A percentile compares a stretch with the other conserved stretches of the same genome.
Conservation (phyloP, 2,329 filamentous ascomycete species). For the Fusarium kyushuense region DNA sequence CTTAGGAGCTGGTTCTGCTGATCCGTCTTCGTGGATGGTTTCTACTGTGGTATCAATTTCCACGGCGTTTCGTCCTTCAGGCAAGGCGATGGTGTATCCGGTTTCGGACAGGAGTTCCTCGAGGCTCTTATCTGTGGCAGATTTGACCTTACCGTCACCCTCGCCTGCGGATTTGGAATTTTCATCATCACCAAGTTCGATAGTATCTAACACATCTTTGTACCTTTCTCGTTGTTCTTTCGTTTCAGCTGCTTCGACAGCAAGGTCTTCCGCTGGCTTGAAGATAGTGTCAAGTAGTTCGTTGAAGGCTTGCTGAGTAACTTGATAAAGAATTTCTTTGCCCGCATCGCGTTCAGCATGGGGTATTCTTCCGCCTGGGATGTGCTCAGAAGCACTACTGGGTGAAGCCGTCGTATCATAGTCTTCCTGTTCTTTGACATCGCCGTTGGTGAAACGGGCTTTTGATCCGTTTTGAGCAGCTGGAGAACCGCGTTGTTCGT, state of each 20-base stretch:
- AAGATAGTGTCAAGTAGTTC: conserved; percentile 91
- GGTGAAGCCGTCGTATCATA: conserved; percentile 81
- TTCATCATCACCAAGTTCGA: conserved; percentile 52
- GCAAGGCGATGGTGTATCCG: conserved; percentile 59
- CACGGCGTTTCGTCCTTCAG: conserved; percentile 50
- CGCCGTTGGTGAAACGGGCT: conserved; percentile 80
- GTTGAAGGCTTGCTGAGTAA: conserved; percentile 91
- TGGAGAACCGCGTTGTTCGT: conserved; percentile 58
- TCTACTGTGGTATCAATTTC: conserved; percentile 50
- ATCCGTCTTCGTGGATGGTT: conserved; percentile 42
- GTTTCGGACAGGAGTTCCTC: conserved; percentile 57
- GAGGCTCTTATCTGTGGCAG: conserved; percentile 46
- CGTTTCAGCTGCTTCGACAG: conserved; percentile 74
- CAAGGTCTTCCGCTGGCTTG: conserved; percentile 80
- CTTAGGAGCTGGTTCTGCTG: conserved; percentile 24
- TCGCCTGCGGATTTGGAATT: conserved; percentile 29
- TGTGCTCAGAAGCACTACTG: conserved; percentile 77
- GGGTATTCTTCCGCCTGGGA: conserved; percentile 82
- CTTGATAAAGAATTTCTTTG: conserved; percentile 89
- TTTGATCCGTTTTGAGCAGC: conserved; percentile 82
- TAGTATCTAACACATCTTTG: conserved; percentile 60
- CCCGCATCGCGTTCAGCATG: conserved; percentile 85
- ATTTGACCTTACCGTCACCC: conserved; percentile 26
- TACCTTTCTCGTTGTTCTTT: conserved; percentile 70
- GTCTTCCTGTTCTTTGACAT: conserved; percentile 75